phyloP scores from a whole-genome alignment of 306 rosid genomes.

The Aeschynomene evenia region DNA sequence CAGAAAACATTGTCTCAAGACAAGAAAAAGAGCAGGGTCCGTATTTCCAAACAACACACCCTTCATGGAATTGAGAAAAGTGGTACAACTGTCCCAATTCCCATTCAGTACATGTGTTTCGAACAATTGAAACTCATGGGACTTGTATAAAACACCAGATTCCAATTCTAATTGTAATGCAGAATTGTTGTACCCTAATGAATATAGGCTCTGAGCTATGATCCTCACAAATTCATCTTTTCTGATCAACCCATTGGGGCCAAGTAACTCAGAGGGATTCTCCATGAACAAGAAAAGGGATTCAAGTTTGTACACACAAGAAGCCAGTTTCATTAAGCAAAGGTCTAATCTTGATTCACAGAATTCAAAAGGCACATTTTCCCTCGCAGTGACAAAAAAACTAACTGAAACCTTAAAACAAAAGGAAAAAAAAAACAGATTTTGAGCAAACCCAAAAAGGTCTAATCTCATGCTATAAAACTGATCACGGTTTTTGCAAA shows the following conservation, averaged over 20 bases:
- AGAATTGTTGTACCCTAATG: conserved; percentile 64
- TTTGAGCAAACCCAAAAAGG: neutral
- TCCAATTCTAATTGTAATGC: conserved; percentile 73
- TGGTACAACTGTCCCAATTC: conserved; percentile 61
- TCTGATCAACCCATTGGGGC: conserved; percentile 58
- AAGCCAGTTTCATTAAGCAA: neutral
- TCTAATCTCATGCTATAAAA: neutral
- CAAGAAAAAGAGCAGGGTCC: conserved; percentile 65
- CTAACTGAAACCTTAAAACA: neutral
- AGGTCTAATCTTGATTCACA: neutral
- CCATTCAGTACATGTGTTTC: conserved; percentile 60
- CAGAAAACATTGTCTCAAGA: conserved; percentile 58
- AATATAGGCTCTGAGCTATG: conserved; percentile 65
- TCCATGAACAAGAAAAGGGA: conserved; percentile 41
- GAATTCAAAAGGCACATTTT: neutral
- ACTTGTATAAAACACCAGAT: conserved; percentile 64
- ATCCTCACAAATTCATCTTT: conserved; percentile 70
- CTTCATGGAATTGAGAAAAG: conserved; percentile 44
- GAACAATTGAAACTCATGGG: conserved; percentile 52
- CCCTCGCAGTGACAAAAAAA: neutral
- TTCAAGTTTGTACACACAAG: too few relatives aligned
- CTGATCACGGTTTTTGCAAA: neutral
- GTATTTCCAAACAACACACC: conserved; percentile 55
- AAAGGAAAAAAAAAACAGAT: neutral
- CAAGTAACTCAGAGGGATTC: conserved; percentile 47